Base-by-base conservation (phyloP, 2,329 filamentous ascomycete species). In the Biscogniauxia sp. region DNA sequence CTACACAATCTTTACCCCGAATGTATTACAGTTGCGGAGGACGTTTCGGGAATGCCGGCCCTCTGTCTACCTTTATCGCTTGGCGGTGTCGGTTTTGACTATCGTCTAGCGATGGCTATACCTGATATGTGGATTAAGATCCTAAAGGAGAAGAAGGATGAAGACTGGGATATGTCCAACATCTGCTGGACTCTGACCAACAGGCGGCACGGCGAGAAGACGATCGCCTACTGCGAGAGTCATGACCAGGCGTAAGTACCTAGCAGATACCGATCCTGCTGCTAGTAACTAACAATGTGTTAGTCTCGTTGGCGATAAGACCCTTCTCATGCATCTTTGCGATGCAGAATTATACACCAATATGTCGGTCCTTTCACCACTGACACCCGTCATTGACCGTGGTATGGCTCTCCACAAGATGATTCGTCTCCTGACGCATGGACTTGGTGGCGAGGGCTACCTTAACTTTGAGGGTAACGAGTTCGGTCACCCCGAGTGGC, bases 91-190 rank as follows among this genome's bases (percentile, higher is more conserved):
- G 95, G 95, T 25, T 99, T 99, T 74, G 95, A 99, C 78, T 99
- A 99, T 77, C 88, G 95, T 67, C 86, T 99, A 32, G 93, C 93
- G 58, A 99, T 99, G 95, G 95, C 95, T 4, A 88, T 99, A 64
- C 95, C 95, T 3, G 95, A 99, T 75, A 91, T 99, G 87, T 99
- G 96, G 87, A 99, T 99, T 83, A 99, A 99, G 79, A 92, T 96
- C 73, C 77, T 98, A 63, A 99, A 99, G 77, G 95, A 99, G 78
- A 88, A 92, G 75, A 84, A 90, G 72, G 95, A 99, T 70, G 84
- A 92, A 64, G 85, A 96, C 9, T 99, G 95, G 95, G 91, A 98
- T 70, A 90, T 99, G 76, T 87, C 85, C 60, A 88, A 84, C 67
- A 90, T 99, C 56, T 88, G 88, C 74, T 93, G 89, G 78, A 97